Evolutionary conservation across 352 stramenopile species (phyloP), one percentile per base, ranked within the genome.

Genomic region (Pythium sp.): DNA sequence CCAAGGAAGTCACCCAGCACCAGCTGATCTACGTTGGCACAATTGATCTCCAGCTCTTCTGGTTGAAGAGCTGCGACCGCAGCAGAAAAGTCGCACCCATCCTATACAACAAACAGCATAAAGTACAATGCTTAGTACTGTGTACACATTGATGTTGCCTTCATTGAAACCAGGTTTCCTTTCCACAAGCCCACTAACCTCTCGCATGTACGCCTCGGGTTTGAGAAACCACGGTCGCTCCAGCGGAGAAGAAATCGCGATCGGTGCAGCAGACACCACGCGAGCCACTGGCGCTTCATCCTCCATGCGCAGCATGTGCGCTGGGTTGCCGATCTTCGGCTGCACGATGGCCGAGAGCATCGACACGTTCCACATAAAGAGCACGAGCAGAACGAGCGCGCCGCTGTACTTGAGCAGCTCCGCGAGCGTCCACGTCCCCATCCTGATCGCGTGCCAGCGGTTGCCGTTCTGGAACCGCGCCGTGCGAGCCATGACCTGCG

Each of bases 51-150:
- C 22, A 93, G 62, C 36, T 89, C 58, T 11, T 80, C 71, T 0
- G 85, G 85, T 22, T 86, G 77, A 53, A 93, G 90, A 54, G 80
- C 56, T 22, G 65, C 56, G 43, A 93, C 81, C 1, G 79, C 79
- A 14, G 72, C 71, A 2, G 81, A 89, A 56, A 93, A 91, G 53
- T 92, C 83, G 49, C 85, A 93, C 1, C 85, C 83, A 26, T 51
- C 78, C 79, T 92, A 67, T 28, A 67, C 7, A 43, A 28, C 7
- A 46, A 28, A 12, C 20, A 46, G 0, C 34, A 3, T 18, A 51
- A 47, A 20, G 15, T 51, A 65, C 26, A 54, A 3, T 14, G 26
- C 24, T 43, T 14, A 41, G 58, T 15, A 54, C 24, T 34, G 22
- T 15, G n/a, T 20, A 65, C 30, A 5, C 46, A 58, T 28, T 9